Evolutionary conservation across 805 yeast species (phyloP), one percentile per base, ranked within the genome.

Genomic region (Hanseniaspora valbyensis): DNA sequence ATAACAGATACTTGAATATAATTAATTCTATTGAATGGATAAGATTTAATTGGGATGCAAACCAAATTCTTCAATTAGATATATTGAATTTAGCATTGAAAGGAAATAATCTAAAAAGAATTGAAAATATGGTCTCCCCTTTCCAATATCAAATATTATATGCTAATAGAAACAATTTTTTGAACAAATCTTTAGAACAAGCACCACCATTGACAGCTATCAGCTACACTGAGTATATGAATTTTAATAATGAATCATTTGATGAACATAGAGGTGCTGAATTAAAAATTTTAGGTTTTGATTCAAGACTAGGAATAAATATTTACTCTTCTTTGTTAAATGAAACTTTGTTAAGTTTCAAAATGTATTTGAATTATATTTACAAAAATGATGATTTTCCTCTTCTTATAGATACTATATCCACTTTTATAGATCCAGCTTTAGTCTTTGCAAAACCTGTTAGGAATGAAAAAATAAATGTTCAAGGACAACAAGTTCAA

Each of bases 41-140:
- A 2, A 56, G 74, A 49, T 60, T 70, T 36, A 70, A 69, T 53
- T 70, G 74, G 74, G 74, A 70, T 57, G 55, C 69, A 26, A 65
- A 66, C 46, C 50, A 65, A 1, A 39, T 37, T 1, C 49, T 61
- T 13, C 73, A 69, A 53, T 59, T 52, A 40, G 46, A 52, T 16
- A 59, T 70, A n/a, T 49, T 69, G 3, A 49, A 51, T 3, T 30
- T 63, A 3, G 44, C 69, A 10, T 59, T 68, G 22, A 52, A 56
- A 4, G 49, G 59, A 24, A 66, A 67, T 2, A 61, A 68, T 19
- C 54, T 69, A 13, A 58, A 58, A 44, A 53, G 69, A 33, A 51
- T 70, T 36, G 74, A 70, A 56, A 70, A 69, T 54, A 64, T 70
- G 10, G 69, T 72, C 1, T 68, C 68, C 40, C 69, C 71, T 21